These are phyloP conservation scores for Amorphotheca resinae DNA, from an alignment of 495 filamentous ascomycete genomes.

Conservation along the genomic window DNA sequence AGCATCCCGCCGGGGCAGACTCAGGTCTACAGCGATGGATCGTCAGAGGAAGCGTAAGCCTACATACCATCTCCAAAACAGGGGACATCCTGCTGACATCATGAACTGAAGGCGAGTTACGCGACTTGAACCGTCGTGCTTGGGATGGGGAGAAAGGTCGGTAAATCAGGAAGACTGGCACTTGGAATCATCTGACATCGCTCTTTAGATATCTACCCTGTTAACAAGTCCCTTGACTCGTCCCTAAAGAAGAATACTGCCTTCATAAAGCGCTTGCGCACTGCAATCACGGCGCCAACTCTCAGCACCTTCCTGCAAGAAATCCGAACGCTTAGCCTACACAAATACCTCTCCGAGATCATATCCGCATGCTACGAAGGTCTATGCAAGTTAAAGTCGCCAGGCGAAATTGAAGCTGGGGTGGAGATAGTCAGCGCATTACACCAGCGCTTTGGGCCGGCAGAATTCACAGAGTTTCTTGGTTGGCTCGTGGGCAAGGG, in stretches of 20 bases:
- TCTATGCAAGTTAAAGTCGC: conserved; percentile 77
- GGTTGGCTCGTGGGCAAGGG: conserved; percentile 90
- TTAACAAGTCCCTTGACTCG: conserved; percentile 76
- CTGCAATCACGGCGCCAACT: conserved; percentile 67
- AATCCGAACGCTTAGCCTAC: conserved; percentile 80
- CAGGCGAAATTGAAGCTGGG: conserved; percentile 79
- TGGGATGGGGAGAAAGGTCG: conserved; percentile 84
- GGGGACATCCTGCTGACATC: conserved; percentile 20
- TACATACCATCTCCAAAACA: background rate
- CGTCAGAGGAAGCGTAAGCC: conserved; percentile 67
- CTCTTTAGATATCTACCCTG: conserved; percentile 60
- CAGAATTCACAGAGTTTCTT: conserved; percentile 80
- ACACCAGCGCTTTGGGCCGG: conserved; percentile 88
- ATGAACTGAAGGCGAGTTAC: conserved; percentile 60
- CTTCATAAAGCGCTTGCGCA: conserved; percentile 93
- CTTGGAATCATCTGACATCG: conserved; percentile 4
- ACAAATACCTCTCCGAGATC: conserved; percentile 96
- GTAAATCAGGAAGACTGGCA: conserved; percentile 1
- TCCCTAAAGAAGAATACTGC: conserved; percentile 98
- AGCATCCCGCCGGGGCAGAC: conserved; percentile 2
- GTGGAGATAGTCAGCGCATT: conserved; percentile 89
- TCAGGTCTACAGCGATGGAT: conserved; percentile 47
- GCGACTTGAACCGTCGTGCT: conserved; percentile 69
- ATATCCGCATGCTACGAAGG: conserved; percentile 98
- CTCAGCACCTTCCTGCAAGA: conserved; percentile 80